Evolutionary conservation across 208 protist species (phyloP).

Genomic region (Angomonas deanei): DNA sequence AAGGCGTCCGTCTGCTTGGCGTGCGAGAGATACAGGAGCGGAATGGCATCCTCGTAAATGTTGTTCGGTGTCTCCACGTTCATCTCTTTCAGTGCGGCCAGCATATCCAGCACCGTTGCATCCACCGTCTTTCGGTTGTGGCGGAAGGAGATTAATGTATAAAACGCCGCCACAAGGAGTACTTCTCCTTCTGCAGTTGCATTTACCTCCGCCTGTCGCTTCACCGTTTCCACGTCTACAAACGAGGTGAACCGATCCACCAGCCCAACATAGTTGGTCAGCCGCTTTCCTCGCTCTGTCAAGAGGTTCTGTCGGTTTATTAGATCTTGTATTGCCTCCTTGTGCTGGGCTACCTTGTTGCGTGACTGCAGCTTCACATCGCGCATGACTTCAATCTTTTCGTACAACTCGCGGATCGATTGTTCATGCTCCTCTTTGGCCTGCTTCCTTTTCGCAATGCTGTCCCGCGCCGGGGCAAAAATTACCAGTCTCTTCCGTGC

Average conservation of each 20-base stretch:
- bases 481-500: conserved; percentile 14
- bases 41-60: conserved; percentile 13
- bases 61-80: conserved; percentile 14
- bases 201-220: conserved; percentile 16
- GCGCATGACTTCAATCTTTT: conserved; percentile 12
- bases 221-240: conserved; percentile 11
- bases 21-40: conserved; percentile 49
- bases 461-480: conserved; percentile 6
- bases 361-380: conserved; percentile 19
- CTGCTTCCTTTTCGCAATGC: conserved; percentile 26
- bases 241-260: conserved; percentile 69
- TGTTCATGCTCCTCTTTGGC: conserved; percentile 19
- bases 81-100: conserved; percentile 13
- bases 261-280: conserved; percentile 46
- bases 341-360: conserved; percentile 1
- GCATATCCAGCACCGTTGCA: conserved; percentile 12
- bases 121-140: not conserved
- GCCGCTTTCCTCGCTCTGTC: conserved; percentile 22
- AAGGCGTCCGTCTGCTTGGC: conserved; percentile 29
- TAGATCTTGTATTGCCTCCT: conserved; percentile 15
- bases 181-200: conserved; percentile 45
- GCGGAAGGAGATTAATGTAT: conserved; percentile 41
- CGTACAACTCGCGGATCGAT: conserved; percentile 15
- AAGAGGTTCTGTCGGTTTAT: conserved; percentile 18
- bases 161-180: conserved; percentile 60